These are phyloP conservation scores for Colletotrichum truncatum DNA, from an alignment of 2,329 filamentous ascomycete species.

Conservation along the genomic window DNA sequence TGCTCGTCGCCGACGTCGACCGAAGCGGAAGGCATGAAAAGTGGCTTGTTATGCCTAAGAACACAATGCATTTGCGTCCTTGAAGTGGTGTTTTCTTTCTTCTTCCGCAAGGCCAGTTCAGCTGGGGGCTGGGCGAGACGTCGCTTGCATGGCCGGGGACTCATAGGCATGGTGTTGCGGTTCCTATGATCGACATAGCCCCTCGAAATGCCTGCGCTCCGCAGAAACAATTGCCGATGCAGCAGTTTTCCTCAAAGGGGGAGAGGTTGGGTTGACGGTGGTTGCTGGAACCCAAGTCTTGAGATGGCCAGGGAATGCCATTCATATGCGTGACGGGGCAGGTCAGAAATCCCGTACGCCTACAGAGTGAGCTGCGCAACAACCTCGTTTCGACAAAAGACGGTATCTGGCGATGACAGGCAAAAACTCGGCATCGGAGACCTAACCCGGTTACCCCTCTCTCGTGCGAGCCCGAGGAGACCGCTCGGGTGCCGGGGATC, in stretches of 20 bases:
- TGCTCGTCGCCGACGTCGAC: not conserved
- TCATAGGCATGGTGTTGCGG: not conserved
- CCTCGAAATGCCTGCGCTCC: not conserved
- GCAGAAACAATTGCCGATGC: conserved; percentile 7
- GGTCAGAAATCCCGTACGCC: not conserved
- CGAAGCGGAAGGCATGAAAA: not conserved
- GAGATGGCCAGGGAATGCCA: not conserved
- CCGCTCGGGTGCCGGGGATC: not conserved
- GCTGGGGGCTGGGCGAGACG: not conserved
- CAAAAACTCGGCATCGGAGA: not conserved
- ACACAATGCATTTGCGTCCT: not conserved
- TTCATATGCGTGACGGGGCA: not conserved
- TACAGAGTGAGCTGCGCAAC: not conserved
- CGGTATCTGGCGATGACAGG: not conserved
- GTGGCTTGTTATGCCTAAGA: not conserved
- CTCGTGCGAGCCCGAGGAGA: not conserved
- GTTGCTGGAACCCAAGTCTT: conserved; percentile 12
- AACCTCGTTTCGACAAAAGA: not conserved
- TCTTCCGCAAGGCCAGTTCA: not conserved
- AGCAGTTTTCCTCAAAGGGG: not conserved
- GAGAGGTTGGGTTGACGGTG: conserved; percentile 19
- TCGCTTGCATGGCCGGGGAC: not conserved
- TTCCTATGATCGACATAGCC: not conserved
- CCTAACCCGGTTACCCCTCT: not conserved
- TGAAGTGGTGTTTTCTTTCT: not conserved